Conservation (phyloP, 2,329 filamentous ascomycete species). For the Nothophoma quercina region DNA sequence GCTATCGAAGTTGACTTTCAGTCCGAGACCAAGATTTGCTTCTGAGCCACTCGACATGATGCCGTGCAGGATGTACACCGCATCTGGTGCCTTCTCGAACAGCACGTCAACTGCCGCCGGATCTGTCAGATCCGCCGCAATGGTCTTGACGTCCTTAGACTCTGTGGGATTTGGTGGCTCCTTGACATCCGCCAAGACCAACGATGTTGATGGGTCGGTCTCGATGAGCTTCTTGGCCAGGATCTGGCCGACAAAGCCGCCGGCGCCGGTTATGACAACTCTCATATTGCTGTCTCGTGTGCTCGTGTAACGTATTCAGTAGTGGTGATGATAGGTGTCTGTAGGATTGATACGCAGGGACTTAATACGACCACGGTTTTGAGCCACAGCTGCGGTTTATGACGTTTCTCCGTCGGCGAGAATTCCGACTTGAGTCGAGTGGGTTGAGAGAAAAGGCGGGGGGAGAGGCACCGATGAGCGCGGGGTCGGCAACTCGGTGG, state of each 20-base stretch:
- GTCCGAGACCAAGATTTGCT: conserved; percentile 66
- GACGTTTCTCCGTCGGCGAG: conserved; percentile 14
- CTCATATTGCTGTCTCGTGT: conserved; percentile 31
- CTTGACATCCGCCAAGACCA: conserved; percentile 66
- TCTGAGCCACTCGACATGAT: conserved; percentile 73
- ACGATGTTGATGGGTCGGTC: conserved; percentile 51
- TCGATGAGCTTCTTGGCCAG: conserved; percentile 64
- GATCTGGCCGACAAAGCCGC: conserved; percentile 70
- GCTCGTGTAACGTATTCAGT: neutral
- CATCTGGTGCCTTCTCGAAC: conserved; percentile 41
- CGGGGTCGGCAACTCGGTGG: conserved; percentile 16
- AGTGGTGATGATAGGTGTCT: neutral
- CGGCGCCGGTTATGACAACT: conserved; percentile 70
- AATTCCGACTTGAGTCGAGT: conserved; percentile 15
- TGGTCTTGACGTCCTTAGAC: conserved; percentile 58
- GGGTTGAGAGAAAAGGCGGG: conserved; percentile 8
- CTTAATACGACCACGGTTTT: neutral
- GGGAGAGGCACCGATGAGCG: conserved; percentile 7
- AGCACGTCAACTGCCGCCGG: conserved; percentile 32
- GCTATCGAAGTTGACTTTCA: conserved; percentile 68
- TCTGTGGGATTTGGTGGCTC: conserved; percentile 57
- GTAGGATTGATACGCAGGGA: neutral
- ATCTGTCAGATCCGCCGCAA: conserved; percentile 63
- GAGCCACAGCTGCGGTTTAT: conserved; percentile 8
- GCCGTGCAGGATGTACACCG: conserved; percentile 67